Evolutionary conservation across 306 rosid genomes (phyloP).

Genomic region (Pyrus bretschneideri): DNA sequence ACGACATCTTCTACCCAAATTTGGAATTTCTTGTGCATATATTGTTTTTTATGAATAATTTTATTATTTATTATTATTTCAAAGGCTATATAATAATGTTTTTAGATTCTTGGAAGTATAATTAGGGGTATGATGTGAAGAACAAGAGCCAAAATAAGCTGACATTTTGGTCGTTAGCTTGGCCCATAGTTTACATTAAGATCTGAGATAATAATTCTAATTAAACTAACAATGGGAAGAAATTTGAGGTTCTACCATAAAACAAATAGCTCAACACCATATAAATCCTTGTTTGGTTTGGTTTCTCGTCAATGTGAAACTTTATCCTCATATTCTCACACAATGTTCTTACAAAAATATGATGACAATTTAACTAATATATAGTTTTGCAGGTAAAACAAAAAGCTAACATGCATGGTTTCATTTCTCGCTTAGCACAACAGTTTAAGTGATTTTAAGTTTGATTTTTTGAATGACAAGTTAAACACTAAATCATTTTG

Average conservation of each 20-base stretch:
- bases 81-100: not conserved
- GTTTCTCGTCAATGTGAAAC: too few species aligned
- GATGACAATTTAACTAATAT: not conserved
- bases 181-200: not conserved
- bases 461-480: too few species aligned
- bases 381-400: too few species aligned
- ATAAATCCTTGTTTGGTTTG: too few species aligned
- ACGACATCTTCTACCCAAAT: not conserved
- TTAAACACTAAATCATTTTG: too few species aligned
- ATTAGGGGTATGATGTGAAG: not conserved
- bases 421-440: too few species aligned
- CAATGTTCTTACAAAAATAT: too few species aligned
- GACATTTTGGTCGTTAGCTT: not conserved
- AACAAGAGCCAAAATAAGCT: not conserved
- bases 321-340: too few species aligned
- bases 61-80: not conserved
- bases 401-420: not conserved
- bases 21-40: not conserved
- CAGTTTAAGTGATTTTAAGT: too few species aligned
- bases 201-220: too few species aligned
- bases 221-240: too few species aligned
- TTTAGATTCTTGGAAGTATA: not conserved
- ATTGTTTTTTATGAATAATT: not conserved
- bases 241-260: not conserved
- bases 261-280: not conserved